Percentiles rank a stretch among this genome's conserved stretches.
These are phyloP conservation scores for Penicillium hesseltinei DNA, from an alignment of 2,329 filamentous ascomycete species.

Conservation along the genomic window DNA sequence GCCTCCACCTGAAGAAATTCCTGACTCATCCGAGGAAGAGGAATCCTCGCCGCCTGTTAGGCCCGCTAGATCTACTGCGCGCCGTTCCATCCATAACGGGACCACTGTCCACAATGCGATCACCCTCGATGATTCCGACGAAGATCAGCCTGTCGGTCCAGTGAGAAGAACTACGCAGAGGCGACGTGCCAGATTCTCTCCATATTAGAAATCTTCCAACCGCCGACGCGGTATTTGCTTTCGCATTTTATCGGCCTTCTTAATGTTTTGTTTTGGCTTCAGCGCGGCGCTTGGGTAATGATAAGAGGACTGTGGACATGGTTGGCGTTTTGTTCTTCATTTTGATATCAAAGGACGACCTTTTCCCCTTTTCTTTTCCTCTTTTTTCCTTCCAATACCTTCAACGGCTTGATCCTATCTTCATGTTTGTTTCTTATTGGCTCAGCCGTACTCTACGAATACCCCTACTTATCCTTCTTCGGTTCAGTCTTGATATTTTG, in stretches of 20 bases:
- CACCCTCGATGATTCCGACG: constrained; percentile 25
- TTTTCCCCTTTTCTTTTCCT: background rate
- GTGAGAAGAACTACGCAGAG: constrained; percentile 21
- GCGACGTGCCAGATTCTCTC: constrained; percentile 20
- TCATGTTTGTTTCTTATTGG: background rate
- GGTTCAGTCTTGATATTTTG: background rate
- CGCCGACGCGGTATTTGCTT: background rate
- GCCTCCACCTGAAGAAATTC: background rate
- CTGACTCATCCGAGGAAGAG: constrained; percentile 6
- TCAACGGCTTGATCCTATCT: background rate
- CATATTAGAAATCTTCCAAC: constrained; percentile 15
- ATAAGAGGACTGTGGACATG: constrained; percentile 12
- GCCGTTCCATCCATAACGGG: constrained; percentile 7
- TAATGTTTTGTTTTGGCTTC: constrained; percentile 10
- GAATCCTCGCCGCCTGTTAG: constrained; percentile 9
- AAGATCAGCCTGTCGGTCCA: constrained; percentile 26
- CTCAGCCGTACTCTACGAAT: background rate
- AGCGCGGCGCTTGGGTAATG: constrained; percentile 22
- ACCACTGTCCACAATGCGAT: constrained; percentile 17
- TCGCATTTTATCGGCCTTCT: background rate
- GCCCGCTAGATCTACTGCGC: background rate
- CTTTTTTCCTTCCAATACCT: background rate
- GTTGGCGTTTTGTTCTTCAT: constrained; percentile 9
- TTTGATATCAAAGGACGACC: constrained; percentile 2
- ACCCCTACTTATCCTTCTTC: background rate